Base-by-base conservation (phyloP, 768 basidiomycete species). In the Calocybe cyanea region DNA sequence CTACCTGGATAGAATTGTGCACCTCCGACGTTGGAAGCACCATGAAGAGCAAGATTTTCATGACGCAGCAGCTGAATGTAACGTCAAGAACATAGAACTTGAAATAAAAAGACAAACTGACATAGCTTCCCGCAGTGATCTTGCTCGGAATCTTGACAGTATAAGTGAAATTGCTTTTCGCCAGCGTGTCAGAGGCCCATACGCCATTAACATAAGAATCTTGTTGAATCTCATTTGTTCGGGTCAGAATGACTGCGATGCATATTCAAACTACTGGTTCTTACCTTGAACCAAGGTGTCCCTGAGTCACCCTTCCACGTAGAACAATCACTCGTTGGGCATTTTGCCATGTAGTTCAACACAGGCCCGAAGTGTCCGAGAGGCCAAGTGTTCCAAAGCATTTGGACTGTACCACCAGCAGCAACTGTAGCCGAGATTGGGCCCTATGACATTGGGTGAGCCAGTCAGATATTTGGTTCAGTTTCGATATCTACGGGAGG, bases 301-400 rank as follows among this genome's bases (percentile, higher is more conserved):
- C 67, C 68, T 11, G 57, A 56, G 41, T 70, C 66, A 15, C 58
- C 68, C 48, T 67, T 68, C 46, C 49, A 67, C 17, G 57, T 57
- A 9, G 64, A 70, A 43, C 68, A 69, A 38, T 61, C 62, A 13
- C 56, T 55, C 5, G 63, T 54, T 14, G 63, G 55, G 53, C 68
- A 70, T 49, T 62, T 66, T 8, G 67, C 67, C 64, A 70, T 67
- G 43, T 68, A 70, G 51, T 70, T 66, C 11, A 68, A 49, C 30
- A 70, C 64, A n/a, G 68, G 68, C 7, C 67, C 68, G 36, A 53
- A 68, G 45, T 70, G 68, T 3, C 68, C 68, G 15, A 65, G 39
- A 1, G 67, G 67, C 67, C 68, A 70, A 7, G 67, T 70, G 44
- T 68, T 70, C 68, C 68, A 70, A 7, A 64, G 57, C 18, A 65